A percentile compares a stretch with the other conserved stretches of the same genome.
These are phyloP conservation scores for Populus pruinosa DNA, from an alignment of 345 rosid genomes.

Conservation along the genomic window DNA sequence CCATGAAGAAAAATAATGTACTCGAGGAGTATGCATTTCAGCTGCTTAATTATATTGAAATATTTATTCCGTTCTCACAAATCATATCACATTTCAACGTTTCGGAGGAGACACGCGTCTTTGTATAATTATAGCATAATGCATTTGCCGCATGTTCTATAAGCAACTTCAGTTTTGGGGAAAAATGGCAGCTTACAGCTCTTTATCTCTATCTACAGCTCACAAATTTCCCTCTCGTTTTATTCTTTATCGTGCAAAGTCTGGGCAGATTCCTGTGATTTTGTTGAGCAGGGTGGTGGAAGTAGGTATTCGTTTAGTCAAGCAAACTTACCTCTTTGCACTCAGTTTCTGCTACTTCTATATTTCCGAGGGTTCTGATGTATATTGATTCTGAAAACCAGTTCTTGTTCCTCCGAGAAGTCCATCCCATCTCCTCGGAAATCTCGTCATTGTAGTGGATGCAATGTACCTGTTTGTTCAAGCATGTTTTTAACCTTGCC, in stretches of 20 bases:
- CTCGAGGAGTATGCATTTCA: constrained; percentile 10
- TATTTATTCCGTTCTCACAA: background rate
- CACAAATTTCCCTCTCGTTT: background rate
- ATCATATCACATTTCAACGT: background rate
- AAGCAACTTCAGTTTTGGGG: background rate
- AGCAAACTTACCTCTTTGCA: too few relatives aligned
- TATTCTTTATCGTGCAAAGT: too few relatives aligned
- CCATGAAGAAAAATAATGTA: constrained; percentile 34
- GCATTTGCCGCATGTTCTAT: background rate
- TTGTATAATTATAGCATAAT: background rate
- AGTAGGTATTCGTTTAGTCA: too few relatives aligned
- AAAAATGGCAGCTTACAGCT: background rate
- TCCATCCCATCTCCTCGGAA: constrained; percentile 55
- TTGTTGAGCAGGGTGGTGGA: too few relatives aligned
- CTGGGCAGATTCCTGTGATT: too few relatives aligned
- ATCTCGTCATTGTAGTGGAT: constrained; percentile 48
- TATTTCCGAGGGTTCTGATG: constrained; percentile 32
- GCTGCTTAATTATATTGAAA: constrained; percentile 2
- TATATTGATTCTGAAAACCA: constrained; percentile 12
- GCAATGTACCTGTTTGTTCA: constrained; percentile 27
- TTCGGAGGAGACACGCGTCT: background rate
- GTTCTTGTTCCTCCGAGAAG: constrained; percentile 46
- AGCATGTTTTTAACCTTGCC: too few relatives aligned
- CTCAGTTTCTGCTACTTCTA: too few relatives aligned
- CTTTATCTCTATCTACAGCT: background rate